phyloP scores from a whole-genome alignment of 2,329 filamentous ascomycete species.

The Karstenula rhodostoma region DNA sequence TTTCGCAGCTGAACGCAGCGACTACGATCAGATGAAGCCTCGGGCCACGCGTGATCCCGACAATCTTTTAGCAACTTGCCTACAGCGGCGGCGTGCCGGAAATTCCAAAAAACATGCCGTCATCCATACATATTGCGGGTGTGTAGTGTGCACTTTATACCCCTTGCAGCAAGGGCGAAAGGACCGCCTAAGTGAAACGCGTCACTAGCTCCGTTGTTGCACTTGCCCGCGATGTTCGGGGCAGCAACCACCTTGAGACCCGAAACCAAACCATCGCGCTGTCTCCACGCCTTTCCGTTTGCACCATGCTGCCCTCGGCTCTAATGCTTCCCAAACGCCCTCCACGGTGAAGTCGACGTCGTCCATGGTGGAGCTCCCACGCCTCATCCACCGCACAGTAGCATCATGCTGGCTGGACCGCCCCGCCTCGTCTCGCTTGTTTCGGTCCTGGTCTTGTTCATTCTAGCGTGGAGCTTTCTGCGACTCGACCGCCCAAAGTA shows the following conservation, averaged over 20 bases:
- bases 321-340: slow-evolving; percentile 15
- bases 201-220: slow-evolving; percentile 9
- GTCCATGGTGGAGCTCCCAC: neutral
- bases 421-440: slow-evolving; percentile 43
- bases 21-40: neutral
- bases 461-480: slow-evolving; percentile 44
- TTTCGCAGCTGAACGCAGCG: neutral
- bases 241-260: slow-evolving; percentile 3
- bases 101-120: neutral
- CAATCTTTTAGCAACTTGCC: neutral
- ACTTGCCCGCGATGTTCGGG: neutral
- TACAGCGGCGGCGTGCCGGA: neutral
- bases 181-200: slow-evolving; percentile 4
- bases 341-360: slow-evolving; percentile 3
- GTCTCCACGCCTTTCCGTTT: neutral
- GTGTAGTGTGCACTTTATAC: slow-evolving; percentile 1
- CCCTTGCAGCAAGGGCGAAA: slow-evolving; percentile 1
- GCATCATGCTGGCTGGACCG: slow-evolving; percentile 44
- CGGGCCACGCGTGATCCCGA: neutral
- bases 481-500: slow-evolving; percentile 22
- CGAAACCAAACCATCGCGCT: neutral
- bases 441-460: slow-evolving; percentile 34
- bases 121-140: neutral
- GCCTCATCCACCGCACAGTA: slow-evolving; percentile 18
- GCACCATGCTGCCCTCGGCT: slow-evolving; percentile 16